Base-by-base conservation (phyloP, 345 rosid species). In the Populus alba region DNA sequence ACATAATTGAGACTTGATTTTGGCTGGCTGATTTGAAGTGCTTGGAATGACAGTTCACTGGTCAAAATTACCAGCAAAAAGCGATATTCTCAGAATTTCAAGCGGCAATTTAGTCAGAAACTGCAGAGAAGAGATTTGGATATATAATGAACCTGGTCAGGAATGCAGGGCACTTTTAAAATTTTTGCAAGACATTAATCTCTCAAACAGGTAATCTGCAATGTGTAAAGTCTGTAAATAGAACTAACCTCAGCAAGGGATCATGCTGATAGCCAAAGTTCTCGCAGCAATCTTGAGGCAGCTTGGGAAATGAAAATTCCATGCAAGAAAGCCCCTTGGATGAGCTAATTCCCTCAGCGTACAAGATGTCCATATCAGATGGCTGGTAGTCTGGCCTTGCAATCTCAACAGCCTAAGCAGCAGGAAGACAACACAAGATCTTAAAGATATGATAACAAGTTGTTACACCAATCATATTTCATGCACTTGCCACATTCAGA, bases 321-420 rank as follows among this genome's bases (percentile, higher is more conserved):
- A 90, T 88, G 89, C 72, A 82, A 35, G 91, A 90, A 75, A 90
- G 91, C 67, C 97, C 89, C 18, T 87, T 90, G 81, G 91, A 88
- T 68, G 92, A 82, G 35, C 91, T 69, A 18, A 89, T 83, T 77
- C 97, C 97, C 80, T 96, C 95, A 41, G 95, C 89, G 76, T 92
- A 90, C 79, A 96, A 78, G 79, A 93, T 88, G 84, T 96, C 99
- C 88, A 86, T 84, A 27, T 96, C 92, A 33, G 97, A 88, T 62
- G 98, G 98, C 78, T 84, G 86, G 43, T 92, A 96, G 74, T 86
- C 91, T 76, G 88, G 62, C 83, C 82, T 92, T 49, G 90, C 89
- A 79, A 93, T 84, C 87, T 91, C 99, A 75, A 82, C 88, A 81
- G 95, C 94, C 99, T 95, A 87, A 72, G 22, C 22, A 67, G n/a